Conservation (phyloP, 345 rosid genomes). For the Murraya paniculata region DNA sequence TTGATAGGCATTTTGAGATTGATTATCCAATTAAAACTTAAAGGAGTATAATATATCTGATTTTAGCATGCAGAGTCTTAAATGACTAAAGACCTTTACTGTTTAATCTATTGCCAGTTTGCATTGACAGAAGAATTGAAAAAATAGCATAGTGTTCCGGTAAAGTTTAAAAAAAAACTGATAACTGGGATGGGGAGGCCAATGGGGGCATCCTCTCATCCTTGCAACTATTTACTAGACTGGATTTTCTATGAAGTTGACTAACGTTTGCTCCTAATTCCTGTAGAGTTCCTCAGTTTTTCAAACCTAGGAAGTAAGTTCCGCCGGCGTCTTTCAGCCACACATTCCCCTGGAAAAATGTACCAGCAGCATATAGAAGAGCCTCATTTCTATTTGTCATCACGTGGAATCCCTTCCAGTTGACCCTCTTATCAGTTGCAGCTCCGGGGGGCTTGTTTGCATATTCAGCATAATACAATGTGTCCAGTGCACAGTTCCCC, state of each 20-base stretch:
- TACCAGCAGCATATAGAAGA: constrained; percentile 31
- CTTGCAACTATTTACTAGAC: neutral
- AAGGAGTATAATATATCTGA: neutral
- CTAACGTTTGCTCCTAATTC: neutral
- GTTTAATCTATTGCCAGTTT: neutral
- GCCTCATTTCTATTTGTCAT: constrained; percentile 29
- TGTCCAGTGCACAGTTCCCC: constrained; percentile 28
- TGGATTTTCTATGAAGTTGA: neutral
- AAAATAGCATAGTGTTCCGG: neutral
- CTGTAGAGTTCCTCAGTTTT: neutral
- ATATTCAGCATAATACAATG: constrained; percentile 48
- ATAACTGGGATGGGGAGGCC: neutral
- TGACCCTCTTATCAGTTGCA: constrained; percentile 31
- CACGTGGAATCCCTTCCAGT: constrained; percentile 45
- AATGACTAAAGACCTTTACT: neutral
- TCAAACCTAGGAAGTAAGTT: constrained; percentile 32
- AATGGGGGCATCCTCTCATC: neutral
- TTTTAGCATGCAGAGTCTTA: neutral
- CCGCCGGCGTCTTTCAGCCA: constrained; percentile 34
- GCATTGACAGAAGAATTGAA: neutral
- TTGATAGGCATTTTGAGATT: neutral
- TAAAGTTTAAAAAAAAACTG: no score
- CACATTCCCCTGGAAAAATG: constrained; percentile 29
- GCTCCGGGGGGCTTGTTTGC: constrained; percentile 55
- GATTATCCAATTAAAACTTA: neutral